phyloP scores from a whole-genome alignment of 495 filamentous ascomycete genomes.

The Penicillium verhagenii region DNA sequence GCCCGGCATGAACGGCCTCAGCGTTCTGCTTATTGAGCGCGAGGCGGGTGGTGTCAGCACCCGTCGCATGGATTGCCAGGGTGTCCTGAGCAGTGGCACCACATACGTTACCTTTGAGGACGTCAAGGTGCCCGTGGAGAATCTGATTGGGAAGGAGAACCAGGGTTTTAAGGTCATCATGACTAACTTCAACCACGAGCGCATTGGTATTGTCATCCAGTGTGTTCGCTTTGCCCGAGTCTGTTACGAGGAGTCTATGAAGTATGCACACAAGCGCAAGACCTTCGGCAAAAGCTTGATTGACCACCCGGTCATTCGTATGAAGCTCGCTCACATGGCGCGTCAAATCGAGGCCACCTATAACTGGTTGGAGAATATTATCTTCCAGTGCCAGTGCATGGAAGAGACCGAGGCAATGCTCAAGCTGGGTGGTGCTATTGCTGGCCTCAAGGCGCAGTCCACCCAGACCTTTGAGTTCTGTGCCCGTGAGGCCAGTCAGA shows the following conservation, averaged over 20 bases:
- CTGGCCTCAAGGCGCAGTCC: slow-evolving; percentile 86
- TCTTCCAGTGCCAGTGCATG: slow-evolving; percentile 93
- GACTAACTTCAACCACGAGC: slow-evolving; percentile 99
- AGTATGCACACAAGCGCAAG: slow-evolving; percentile 92
- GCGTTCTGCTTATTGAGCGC: slow-evolving; percentile 85
- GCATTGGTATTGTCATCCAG: slow-evolving; percentile 98
- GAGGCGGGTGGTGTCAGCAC: slow-evolving; percentile 80
- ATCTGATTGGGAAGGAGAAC: slow-evolving; percentile 96
- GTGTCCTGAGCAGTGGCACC: slow-evolving; percentile 91
- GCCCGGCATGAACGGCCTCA: slow-evolving; percentile 85
- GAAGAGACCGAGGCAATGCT: slow-evolving; percentile 94
- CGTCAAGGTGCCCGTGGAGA: slow-evolving; percentile 97
- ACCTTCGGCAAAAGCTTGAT: slow-evolving; percentile 96
- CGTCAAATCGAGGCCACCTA: slow-evolving; percentile 95
- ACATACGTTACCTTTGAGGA: slow-evolving; percentile 98
- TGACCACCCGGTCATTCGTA: slow-evolving; percentile 94
- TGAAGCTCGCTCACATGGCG: slow-evolving; percentile 98
- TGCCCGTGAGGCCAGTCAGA: slow-evolving; percentile 93
- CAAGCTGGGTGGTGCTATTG: slow-evolving; percentile 91
- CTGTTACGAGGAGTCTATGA: slow-evolving; percentile 93
- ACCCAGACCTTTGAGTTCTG: slow-evolving; percentile 97
- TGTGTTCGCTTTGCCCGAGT: slow-evolving; percentile 93
- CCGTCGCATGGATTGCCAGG: slow-evolving; percentile 96
- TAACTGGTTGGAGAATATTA: slow-evolving; percentile 95
- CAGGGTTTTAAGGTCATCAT: slow-evolving; percentile 98